Base-by-base conservation (phyloP, 495 filamentous ascomycete species). In the Penicillium parvum region DNA sequence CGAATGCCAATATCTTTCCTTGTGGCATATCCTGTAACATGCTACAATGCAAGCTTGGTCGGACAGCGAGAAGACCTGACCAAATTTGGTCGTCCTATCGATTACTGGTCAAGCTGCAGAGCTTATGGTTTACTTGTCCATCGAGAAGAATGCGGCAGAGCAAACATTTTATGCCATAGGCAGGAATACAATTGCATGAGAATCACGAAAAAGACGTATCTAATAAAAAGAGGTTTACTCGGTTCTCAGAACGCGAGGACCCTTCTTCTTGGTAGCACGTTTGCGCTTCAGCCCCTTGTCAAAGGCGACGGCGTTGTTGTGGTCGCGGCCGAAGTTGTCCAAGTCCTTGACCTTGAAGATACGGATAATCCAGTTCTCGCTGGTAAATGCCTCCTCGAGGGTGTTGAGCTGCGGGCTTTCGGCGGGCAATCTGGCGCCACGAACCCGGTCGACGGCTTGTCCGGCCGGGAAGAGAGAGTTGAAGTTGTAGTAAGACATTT, bases 401-500 rank as follows among this genome's bases (percentile, higher is more conserved):
- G 83, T 91, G 65, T 80, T 88, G 38, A 99, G 85, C 43, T 84
- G 76, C 9, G 94, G 94, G 3, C 88, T 86, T 48, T 88, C 81
- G 5, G 86, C 81, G 14, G 94, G 94, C n/a, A 97, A 69, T 42
- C 77, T 80, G 18, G 78, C 72, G 43, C 83, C 82, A 45, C 94
- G 87, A 42, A 99, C 92, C 37, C 94, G 85, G 62, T 99, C 94
- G 49, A 82, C 72, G 23, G 91, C 94, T 62, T 96, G 89, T 51
- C 94, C 92, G 11, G 82, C 74, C 10, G 89, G 90, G 78, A 97
- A 99, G 45, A 99, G 82, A 15, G 78, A 68, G 69, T 90, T 80
- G 76, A 84, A 99, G 76, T 96, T 96, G 81, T 96, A 86, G 77
- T 97, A 99, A 25, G 89, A 96, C 94, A 99, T 96, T 79, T 99